Conservation (phyloP, 768 basidiomycete genomes). For the Lentinula sp. region DNA sequence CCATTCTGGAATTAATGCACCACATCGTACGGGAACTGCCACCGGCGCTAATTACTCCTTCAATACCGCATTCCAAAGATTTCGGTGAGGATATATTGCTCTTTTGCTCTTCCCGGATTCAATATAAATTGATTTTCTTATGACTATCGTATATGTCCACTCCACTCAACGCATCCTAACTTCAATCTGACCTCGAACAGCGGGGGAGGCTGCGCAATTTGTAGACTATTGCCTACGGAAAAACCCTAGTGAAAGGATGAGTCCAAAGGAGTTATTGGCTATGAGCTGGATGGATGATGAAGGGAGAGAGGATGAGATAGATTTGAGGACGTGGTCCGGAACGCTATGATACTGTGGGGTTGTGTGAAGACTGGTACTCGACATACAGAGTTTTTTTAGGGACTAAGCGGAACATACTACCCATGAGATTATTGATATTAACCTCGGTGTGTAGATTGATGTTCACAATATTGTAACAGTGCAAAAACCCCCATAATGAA, state of each 20-base stretch:
- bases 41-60: conserved; percentile 33
- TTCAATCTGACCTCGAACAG: not conserved
- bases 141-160: not conserved
- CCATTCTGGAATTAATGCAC: conserved; percentile 92
- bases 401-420: too few species aligned
- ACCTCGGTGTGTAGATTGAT: too few species aligned
- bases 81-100: not conserved
- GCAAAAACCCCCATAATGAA: too few species aligned
- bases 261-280: not conserved
- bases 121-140: not conserved
- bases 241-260: not conserved
- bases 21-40: conserved; percentile 99
- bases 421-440: too few species aligned
- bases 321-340: not conserved
- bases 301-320: not conserved
- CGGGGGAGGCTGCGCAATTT: not conserved
- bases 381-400: too few species aligned
- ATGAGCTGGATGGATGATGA: conserved; percentile 1
- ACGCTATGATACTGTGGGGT: not conserved
- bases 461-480: too few species aligned
- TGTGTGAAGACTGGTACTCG: too few species aligned
- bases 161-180: not conserved
- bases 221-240: not conserved
- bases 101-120: too few species aligned
- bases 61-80: not conserved